phyloP scores from a whole-genome alignment of 768 basidiomycete genomes.

The Boletus coccyginus region DNA sequence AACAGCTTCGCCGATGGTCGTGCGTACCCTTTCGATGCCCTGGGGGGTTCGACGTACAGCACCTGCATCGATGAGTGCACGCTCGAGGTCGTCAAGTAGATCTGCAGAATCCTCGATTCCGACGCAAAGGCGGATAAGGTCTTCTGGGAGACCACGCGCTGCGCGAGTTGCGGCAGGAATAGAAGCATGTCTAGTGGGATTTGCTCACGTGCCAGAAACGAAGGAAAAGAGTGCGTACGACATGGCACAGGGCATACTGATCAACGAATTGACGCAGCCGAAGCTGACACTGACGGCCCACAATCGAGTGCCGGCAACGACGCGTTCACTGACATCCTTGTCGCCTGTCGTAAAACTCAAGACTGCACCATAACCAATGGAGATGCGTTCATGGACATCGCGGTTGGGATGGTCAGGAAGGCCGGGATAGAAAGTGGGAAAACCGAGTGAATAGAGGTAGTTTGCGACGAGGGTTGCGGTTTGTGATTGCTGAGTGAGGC shows the following conservation, averaged over 20 bases:
- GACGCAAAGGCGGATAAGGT: conserved; percentile 96
- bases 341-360: conserved; percentile 93
- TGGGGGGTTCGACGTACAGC: conserved; percentile 63
- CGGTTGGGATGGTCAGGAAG: conserved; percentile 76
- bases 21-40: conserved; percentile 40
- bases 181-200: conserved; percentile 73
- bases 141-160: conserved; percentile 96
- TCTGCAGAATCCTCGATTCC: conserved; percentile 96
- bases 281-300: conserved; percentile 99
- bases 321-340: conserved; percentile 84
- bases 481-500: conserved; percentile 92
- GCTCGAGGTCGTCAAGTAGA: conserved; percentile 92
- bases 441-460: conserved; percentile 83
- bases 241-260: conserved; percentile 99
- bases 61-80: conserved; percentile 87
- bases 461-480: conserved; percentile 81
- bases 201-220: not conserved
- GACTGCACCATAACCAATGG: conserved; percentile 90
- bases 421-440: conserved; percentile 91
- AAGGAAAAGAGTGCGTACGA: conserved; percentile 63
- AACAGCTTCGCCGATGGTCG: conserved; percentile 61
- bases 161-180: conserved; percentile 95
- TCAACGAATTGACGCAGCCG: conserved; percentile 95
- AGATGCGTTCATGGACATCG: conserved; percentile 88
- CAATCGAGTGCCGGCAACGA: conserved; percentile 87